Conservation (phyloP, 768 basidiomycete genomes). For the Collybia nuda region DNA sequence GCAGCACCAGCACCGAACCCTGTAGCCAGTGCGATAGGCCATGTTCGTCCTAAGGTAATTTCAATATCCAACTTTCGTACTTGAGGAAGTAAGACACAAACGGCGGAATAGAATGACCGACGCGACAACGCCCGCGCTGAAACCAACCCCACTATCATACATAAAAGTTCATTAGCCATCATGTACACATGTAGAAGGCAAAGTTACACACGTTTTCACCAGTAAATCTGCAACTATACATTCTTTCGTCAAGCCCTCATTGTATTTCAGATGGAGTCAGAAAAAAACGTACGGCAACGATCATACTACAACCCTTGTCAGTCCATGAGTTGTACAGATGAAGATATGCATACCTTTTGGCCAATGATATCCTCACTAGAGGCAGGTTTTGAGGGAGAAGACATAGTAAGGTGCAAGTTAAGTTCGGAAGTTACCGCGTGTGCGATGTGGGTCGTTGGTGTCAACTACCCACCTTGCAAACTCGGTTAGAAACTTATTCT, state of each 20-base stretch:
- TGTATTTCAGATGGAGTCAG: background rate
- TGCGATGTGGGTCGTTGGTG: too few species aligned
- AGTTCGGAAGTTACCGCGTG: conserved; percentile 31
- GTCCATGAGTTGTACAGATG: conserved; percentile 11
- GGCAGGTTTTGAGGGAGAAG: conserved; percentile 57
- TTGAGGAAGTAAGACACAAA: conserved; percentile 41
- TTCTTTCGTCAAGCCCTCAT: conserved; percentile 7
- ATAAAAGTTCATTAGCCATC: conserved; percentile 7
- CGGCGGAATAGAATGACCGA: conserved; percentile 91
- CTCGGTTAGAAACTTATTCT: too few species aligned
- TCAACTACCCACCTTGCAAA: too few species aligned
- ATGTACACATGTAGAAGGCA: background rate
- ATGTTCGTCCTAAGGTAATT: conserved; percentile 70
- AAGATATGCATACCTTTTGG: conserved; percentile 69
- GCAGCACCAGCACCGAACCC: conserved; percentile 88
- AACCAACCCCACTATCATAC: conserved; percentile 72
- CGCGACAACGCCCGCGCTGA: conserved; percentile 84
- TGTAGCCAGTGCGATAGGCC: conserved; percentile 85
- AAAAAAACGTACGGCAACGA: conserved; percentile 68
- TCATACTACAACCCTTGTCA: conserved; percentile 57
- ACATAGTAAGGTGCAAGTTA: conserved; percentile 29
- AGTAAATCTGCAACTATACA: conserved; percentile 71
- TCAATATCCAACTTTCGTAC: background rate
- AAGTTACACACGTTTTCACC: conserved; percentile 73
- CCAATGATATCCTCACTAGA: conserved; percentile 90